Base-by-base conservation (phyloP, 2,329 filamentous ascomycete species). In the Leptodontidium sp. region DNA sequence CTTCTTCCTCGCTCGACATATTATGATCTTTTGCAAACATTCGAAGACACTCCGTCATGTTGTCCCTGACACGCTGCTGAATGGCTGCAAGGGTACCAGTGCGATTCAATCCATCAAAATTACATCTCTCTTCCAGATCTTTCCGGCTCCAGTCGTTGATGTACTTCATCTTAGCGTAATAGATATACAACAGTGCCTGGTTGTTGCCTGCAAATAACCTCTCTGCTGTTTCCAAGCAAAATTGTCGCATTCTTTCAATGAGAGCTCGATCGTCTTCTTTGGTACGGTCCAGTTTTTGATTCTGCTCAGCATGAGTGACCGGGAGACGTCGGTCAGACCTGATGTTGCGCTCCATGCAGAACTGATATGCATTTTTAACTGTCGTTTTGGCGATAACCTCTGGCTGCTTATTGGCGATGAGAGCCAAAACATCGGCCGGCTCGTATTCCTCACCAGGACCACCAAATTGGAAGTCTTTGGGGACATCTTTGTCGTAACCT, bases 201-300 rank as follows among this genome's bases (percentile, higher is more conserved):
- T 21, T 43, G 17, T 62, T 35, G 15, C 52, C 62, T 21, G 17
- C 47, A 24, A 53, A 68, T 24, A 57, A 6, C 17, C 29, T 53
- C 55, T 66, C 59, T 1, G 64, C 63, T 52, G 58, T 11, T 6
- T n/a, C 6, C 26, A 69, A 49, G 38, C 59, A 49, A 21, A 50
- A 66, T 9, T 61, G 43, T 7, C 63, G 58, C 2, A 69, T 59
- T 45, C 67, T 35, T 24, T 62, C 64, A 12, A 69, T 55, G 26
- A 69, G 14, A 38, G 55, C 50, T 53, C 49, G 38, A 45, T 69
- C 57, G 8, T 17, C 12, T 12, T 40, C 21, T 8, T 50, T 57
- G 11, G 24, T 21, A 6, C 12, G 43, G 43, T 62, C 52, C 17
- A 69, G 59, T 17, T 50, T 52, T 53, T 58, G 32, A 14, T 66